phyloP scores from a whole-genome alignment of 2,329 filamentous ascomycete genomes.

The Pseudocercospora macadamiae region DNA sequence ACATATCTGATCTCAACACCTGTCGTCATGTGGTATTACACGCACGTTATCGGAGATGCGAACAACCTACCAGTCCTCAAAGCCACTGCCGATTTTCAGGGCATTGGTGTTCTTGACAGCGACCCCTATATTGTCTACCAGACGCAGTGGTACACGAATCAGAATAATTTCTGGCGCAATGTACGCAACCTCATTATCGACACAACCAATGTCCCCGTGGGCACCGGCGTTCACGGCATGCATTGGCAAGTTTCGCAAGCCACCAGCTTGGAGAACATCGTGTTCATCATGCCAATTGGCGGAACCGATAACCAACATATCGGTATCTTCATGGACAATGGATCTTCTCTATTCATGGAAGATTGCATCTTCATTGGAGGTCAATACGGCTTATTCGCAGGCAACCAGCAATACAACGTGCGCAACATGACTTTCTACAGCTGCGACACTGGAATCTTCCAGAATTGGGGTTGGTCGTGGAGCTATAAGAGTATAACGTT shows the following conservation, averaged over 20 bases:
- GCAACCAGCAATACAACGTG: slow-evolving; percentile 85
- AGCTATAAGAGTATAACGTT: slow-evolving; percentile 75
- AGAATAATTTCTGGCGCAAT: slow-evolving; percentile 58
- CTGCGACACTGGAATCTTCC: slow-evolving; percentile 80
- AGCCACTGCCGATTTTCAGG: slow-evolving; percentile 36
- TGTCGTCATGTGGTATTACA: slow-evolving; percentile 87
- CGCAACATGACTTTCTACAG: slow-evolving; percentile 81
- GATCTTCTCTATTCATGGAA: slow-evolving; percentile 75
- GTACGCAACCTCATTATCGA: slow-evolving; percentile 62
- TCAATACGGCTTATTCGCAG: slow-evolving; percentile 74
- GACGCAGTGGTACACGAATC: slow-evolving; percentile 39
- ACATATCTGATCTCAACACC: slow-evolving; percentile 80
- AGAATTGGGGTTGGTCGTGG: slow-evolving; percentile 94
- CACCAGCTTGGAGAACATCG: slow-evolving; percentile 61
- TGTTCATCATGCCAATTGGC: slow-evolving; percentile 52
- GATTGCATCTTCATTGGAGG: slow-evolving; percentile 85
- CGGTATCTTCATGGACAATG: slow-evolving; percentile 66
- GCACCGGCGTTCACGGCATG: slow-evolving; percentile 51
- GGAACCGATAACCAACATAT: slow-evolving; percentile 50
- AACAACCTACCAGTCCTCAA: slow-evolving; percentile 65
- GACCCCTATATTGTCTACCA: slow-evolving; percentile 40
- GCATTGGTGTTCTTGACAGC: slow-evolving; percentile 37
- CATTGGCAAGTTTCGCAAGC: slow-evolving; percentile 72
- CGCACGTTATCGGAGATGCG: slow-evolving; percentile 85
- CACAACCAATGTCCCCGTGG: slow-evolving; percentile 38